Evolutionary conservation across 768 basidiomycete genomes (phyloP).

Genomic region (Kwoniella sp.): DNA sequence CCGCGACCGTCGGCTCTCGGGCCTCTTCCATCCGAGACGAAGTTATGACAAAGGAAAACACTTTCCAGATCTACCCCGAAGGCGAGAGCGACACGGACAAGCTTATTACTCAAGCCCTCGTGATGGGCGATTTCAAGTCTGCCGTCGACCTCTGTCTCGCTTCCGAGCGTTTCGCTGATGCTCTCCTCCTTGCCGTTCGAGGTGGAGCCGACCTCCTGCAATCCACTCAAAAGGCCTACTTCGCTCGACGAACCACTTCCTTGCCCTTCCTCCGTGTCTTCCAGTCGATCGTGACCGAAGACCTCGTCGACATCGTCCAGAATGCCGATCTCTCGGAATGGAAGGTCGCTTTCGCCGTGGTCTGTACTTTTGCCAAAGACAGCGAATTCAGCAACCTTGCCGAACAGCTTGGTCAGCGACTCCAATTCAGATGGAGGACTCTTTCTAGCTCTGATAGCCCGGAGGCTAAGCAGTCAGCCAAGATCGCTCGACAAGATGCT

Average conservation of each 20-base stretch:
- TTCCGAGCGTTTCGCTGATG: constrained; percentile 87
- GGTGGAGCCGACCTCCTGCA: constrained; percentile 85
- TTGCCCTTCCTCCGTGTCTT: constrained; percentile 89
- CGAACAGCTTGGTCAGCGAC: constrained; percentile 85
- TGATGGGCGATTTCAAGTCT: constrained; percentile 91
- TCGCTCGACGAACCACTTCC: constrained; percentile 73
- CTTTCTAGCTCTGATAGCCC: constrained; percentile 61
- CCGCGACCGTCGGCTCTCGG: constrained; percentile 90
- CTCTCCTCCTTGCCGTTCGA: constrained; percentile 86
- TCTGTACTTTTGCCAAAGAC: constrained; percentile 86
- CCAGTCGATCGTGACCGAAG: constrained; percentile 90
- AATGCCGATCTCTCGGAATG: constrained; percentile 93
- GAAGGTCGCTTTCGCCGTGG: constrained; percentile 93
- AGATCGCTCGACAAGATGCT: constrained; percentile 77
- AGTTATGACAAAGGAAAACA: constrained; percentile 67
- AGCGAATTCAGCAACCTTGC: constrained; percentile 85
- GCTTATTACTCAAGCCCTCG: constrained; percentile 86
- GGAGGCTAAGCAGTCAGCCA: constrained; percentile 45
- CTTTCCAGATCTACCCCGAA: constrained; percentile 85
- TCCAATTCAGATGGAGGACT: constrained; percentile 78
- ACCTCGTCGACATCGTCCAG: constrained; percentile 90
- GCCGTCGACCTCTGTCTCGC: constrained; percentile 91
- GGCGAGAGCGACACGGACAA: constrained; percentile 86
- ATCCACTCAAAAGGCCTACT: constrained; percentile 89
- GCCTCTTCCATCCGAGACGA: constrained; percentile 77